phyloP scores from a whole-genome alignment of 495 filamentous ascomycete species.

The Penicillium turbatum region DNA sequence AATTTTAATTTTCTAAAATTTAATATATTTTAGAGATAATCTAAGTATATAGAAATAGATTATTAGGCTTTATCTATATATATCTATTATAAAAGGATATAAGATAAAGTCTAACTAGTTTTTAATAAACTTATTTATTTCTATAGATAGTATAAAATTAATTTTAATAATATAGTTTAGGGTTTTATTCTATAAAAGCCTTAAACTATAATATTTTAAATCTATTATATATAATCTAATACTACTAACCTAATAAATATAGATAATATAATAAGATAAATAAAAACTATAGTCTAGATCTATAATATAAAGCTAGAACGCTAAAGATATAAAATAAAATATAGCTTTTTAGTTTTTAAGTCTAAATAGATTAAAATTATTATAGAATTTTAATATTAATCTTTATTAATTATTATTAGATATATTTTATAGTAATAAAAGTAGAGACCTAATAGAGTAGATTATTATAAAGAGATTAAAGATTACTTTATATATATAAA shows the following conservation, averaged over 20 bases:
- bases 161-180: too few relatives aligned
- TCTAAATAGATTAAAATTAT: background rate
- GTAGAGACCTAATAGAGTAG: too few relatives aligned
- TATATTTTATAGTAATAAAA: too few relatives aligned
- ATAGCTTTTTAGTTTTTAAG: conserved; percentile 1
- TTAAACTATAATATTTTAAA: background rate
- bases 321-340: background rate
- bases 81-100: background rate
- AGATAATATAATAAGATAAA: conserved; percentile 3
- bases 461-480: too few relatives aligned
- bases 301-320: conserved; percentile 1
- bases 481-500: too few relatives aligned
- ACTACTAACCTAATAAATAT: conserved; percentile 4
- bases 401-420: too few relatives aligned
- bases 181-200: conserved; percentile 1
- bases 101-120: background rate
- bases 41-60: background rate
- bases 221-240: background rate
- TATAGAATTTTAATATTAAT: too few relatives aligned
- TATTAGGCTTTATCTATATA: background rate
- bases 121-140: too few relatives aligned
- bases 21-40: too few relatives aligned
- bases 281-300: conserved; percentile 1
- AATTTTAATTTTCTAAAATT: background rate
- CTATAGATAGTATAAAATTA: background rate